Evolutionary conservation across 345 rosid species (phyloP).

Genomic region (Cardamine occulta): DNA sequence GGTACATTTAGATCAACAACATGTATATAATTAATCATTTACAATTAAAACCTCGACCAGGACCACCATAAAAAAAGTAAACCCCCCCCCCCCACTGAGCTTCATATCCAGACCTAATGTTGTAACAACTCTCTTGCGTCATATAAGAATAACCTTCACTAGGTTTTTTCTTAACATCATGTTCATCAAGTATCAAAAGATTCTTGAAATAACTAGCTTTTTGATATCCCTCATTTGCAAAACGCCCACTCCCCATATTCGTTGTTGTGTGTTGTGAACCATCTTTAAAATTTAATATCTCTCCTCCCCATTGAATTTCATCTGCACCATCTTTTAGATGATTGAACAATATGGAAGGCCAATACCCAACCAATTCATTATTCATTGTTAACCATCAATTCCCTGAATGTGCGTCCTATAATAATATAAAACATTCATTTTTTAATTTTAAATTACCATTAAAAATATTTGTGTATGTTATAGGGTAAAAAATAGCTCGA

Average conservation of each 20-base stretch:
- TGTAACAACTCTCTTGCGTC: not conserved
- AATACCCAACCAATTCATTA: conserved; percentile 46
- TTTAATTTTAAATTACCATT: not conserved
- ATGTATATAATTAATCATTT: too few relatives aligned
- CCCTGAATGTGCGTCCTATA: conserved; percentile 47
- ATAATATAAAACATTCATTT: not conserved
- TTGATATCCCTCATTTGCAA: conserved; percentile 47
- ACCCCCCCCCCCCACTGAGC: not conserved
- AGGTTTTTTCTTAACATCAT: too few relatives aligned
- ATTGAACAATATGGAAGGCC: conserved; percentile 48
- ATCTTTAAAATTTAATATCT: conserved; percentile 32
- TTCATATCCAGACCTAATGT: not conserved
- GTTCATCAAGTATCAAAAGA: conserved; percentile 21
- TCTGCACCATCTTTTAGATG: conserved; percentile 36
- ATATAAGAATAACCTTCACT: not conserved
- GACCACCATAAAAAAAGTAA: not conserved
- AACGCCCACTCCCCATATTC: conserved; percentile 57
- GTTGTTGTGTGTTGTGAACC: conserved; percentile 45
- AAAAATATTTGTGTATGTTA: not conserved
- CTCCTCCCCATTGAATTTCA: conserved; percentile 53
- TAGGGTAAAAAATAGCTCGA: not conserved
- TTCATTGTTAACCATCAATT: conserved; percentile 52
- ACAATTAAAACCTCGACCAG: not conserved
- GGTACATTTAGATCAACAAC: not conserved
- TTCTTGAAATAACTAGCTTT: conserved; percentile 46